A percentile compares a stretch with the other conserved stretches of the same genome.
Evolutionary conservation across 306 rosid genomes (phyloP).

Genomic region (Adenanthera pavonina): DNA sequence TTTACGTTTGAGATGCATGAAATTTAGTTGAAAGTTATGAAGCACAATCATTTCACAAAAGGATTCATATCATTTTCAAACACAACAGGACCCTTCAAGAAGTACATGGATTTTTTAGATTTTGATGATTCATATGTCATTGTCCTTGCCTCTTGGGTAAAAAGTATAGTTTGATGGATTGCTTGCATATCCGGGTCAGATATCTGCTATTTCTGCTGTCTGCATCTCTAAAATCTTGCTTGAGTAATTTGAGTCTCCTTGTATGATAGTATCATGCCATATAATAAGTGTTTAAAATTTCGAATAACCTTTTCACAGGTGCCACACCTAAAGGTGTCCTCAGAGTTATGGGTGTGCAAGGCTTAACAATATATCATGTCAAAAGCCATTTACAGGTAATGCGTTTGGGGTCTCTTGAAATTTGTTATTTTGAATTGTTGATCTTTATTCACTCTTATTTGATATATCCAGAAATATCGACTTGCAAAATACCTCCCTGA

Average conservation of each 20-base stretch:
- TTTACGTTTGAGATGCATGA: background rate
- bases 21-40: background rate
- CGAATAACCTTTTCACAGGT: conserved; percentile 52
- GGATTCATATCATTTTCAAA: background rate
- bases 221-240: conserved; percentile 26
- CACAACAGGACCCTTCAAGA: background rate
- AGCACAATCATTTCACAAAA: background rate
- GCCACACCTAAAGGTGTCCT: conserved; percentile 99
- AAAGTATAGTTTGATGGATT: conserved; percentile 5
- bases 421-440: conserved; percentile 24
- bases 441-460: conserved; percentile 35
- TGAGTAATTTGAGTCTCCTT: conserved; percentile 14
- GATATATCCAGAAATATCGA: conserved; percentile 83
- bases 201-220: conserved; percentile 33
- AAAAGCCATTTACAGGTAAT: conserved; percentile 95
- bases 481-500: conserved; percentile 93
- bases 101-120: background rate
- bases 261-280: conserved; percentile 9
- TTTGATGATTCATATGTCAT: background rate
- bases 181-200: conserved; percentile 29
- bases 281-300: conserved; percentile 21
- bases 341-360: conserved; percentile 96
- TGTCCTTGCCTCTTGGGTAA: background rate
- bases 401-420: conserved; percentile 6
- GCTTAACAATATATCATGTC: conserved; percentile 94